Base-by-base conservation (phyloP, 108 stramenopile species). In the Aurantiochytrium sp. region DNA sequence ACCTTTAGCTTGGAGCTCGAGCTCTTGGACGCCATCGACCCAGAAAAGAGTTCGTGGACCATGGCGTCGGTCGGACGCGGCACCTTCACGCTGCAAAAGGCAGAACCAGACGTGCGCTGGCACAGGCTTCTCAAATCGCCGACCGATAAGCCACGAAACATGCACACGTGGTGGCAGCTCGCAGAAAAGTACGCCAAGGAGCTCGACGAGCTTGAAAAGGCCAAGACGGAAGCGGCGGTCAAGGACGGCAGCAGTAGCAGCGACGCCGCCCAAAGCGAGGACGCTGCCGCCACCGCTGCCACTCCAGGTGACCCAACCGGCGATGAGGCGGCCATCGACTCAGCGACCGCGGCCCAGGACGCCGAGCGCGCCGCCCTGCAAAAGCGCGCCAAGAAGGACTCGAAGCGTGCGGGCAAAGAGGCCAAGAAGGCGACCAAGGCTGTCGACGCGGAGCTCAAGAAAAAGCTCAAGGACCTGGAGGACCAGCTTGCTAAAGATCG, bases 131-230 rank as follows among this genome's bases (percentile, higher is more conserved):
- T 85, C 50, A 73, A 45, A n/a, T 34, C 32, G 32, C 81, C 65
- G 4, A 55, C 31, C 1, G 55, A 69, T 27, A 92, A 92, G 36
- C 90, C 89, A 4, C 68, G 86, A 31, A 91, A 92, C 55, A 87
- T 90, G 89, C 90, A 90, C 69, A 54, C 69, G 22, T 92, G 91
- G 91, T 91, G 90, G 90, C 42, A 86, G 36, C 89, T 89, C 87
- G 55, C 87, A 37, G 91, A 90, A 48, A 50, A 81, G 50, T 85
- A 88, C 52, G 59, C 86, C 19, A 55, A 73, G 54, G 91, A 90
- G 69, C 81, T 88, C 22, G 88, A 90, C 5, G 68, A 55, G n/a
- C 54, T 90, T 30, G 68, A 89, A 55, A 39, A 86, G n/a, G 87
- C 31, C 54, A 22, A 54, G 86, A 22, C 85, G 55, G n/a, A 90